Evolutionary conservation across 2,329 filamentous ascomycete genomes (phyloP).

Genomic region (Chrysoporthe cubensis): DNA sequence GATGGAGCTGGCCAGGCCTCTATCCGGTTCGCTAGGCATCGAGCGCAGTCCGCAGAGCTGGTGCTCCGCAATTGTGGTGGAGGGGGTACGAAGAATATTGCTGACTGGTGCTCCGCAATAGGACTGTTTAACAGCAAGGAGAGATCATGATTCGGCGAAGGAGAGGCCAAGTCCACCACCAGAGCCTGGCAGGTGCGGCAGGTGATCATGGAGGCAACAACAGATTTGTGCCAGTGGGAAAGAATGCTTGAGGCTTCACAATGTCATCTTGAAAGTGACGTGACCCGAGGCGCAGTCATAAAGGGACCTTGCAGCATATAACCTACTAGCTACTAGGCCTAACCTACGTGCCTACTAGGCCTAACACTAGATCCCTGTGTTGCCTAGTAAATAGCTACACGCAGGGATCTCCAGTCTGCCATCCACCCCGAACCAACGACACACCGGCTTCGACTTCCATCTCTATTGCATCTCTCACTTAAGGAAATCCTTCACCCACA

Average conservation of each 20-base stretch:
- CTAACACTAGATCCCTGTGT: neutral
- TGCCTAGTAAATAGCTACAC: neutral
- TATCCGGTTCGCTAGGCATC: slow-evolving; percentile 9
- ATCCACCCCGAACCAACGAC: neutral
- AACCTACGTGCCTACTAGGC: no score
- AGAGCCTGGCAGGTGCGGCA: neutral
- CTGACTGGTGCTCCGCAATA: neutral
- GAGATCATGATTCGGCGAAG: neutral
- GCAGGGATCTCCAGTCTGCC: neutral
- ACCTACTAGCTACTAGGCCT: no score
- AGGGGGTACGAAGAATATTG: neutral
- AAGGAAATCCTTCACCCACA: no score
- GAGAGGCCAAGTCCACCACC: neutral
- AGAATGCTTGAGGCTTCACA: neutral
- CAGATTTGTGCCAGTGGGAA: neutral
- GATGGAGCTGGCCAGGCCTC: slow-evolving; percentile 24
- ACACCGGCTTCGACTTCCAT: no score
- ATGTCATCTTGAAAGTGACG: neutral
- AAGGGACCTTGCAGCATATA: neutral
- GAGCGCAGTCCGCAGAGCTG: neutral
- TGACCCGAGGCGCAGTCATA: neutral
- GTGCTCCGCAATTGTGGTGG: neutral
- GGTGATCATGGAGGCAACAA: neutral
- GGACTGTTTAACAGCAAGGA: neutral
- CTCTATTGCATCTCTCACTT: no score